A percentile compares a stretch with the other conserved stretches of the same genome.
phyloP scores from a whole-genome alignment of 2,329 filamentous ascomycete genomes.

The Fusarium multiceps region DNA sequence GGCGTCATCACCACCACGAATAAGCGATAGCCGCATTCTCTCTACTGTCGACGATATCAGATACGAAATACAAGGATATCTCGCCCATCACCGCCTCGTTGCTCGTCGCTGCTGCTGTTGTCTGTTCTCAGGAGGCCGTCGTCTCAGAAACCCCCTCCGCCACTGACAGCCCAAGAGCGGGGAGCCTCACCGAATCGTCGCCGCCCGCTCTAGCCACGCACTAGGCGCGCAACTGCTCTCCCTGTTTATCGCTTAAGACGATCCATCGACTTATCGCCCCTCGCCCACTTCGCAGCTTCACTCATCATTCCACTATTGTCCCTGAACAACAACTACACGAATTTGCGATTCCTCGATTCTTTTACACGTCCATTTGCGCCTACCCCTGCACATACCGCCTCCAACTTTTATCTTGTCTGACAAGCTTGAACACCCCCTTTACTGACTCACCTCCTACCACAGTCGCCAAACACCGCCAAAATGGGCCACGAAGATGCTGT shows the following conservation, averaged over 20 bases:
- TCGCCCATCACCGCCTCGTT: slow-evolving; percentile 1
- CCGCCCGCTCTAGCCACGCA: slow-evolving; percentile 41
- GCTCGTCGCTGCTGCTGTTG: slow-evolving; percentile 21
- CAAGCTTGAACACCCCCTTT: slow-evolving; percentile 34
- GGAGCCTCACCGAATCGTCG: slow-evolving; percentile 48
- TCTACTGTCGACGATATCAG: slow-evolving; percentile 26
- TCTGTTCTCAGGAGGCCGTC: slow-evolving; percentile 31
- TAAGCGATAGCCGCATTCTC: slow-evolving; percentile 23
- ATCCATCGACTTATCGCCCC: slow-evolving; percentile 28
- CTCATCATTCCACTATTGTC: slow-evolving; percentile 22
- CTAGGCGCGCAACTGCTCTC: slow-evolving; percentile 44
- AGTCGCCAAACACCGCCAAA: slow-evolving; percentile 62
- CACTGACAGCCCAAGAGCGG: slow-evolving; percentile 45
- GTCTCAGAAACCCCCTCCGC: slow-evolving; percentile 45
- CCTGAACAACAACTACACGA: slow-evolving; percentile 14
- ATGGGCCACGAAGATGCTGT: slow-evolving; percentile 99
- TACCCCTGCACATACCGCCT: slow-evolving; percentile 22
- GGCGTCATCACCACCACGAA: slow-evolving; percentile 28
- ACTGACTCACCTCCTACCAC: slow-evolving; percentile 40
- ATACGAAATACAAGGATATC: slow-evolving; percentile 13
- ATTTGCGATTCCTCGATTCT: slow-evolving; percentile 26
- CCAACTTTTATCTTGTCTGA: slow-evolving; percentile 35
- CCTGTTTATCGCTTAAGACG: slow-evolving; percentile 32
- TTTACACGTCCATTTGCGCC: slow-evolving; percentile 35
- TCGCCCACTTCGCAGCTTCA: slow-evolving; percentile 27